These are phyloP conservation scores for Trifolium subterraneum DNA, from an alignment of 306 rosid genomes.

Conservation along the genomic window DNA sequence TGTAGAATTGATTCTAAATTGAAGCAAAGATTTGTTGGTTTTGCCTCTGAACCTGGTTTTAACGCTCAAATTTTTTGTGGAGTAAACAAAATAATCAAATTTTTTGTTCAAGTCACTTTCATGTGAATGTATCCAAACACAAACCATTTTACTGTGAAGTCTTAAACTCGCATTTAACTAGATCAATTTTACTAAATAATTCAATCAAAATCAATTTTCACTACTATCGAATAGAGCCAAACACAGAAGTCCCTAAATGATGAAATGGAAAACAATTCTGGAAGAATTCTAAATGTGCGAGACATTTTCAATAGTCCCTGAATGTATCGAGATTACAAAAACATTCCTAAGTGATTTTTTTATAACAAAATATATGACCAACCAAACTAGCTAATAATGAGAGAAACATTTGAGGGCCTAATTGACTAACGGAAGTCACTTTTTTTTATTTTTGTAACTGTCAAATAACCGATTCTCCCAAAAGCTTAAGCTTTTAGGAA, in stretches of 20 bases:
- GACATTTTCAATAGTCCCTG: background rate
- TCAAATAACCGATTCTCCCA: no score
- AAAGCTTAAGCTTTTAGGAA: no score
- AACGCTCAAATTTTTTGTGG: background rate
- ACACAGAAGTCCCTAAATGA: background rate
- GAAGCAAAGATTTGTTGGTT: background rate
- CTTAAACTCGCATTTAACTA: background rate
- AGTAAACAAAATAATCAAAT: background rate
- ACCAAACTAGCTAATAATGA: background rate
- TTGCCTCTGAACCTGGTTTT: background rate
- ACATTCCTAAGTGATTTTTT: no score
- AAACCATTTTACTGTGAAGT: background rate
- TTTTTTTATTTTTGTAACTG: background rate
- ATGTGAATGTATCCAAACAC: background rate
- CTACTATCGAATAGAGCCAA: background rate
- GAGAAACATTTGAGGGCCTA: background rate
- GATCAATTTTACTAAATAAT: background rate
- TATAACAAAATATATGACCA: background rate
- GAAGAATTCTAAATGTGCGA: constrained; percentile 15
- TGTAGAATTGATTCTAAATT: background rate
- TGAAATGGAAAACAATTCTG: constrained; percentile 4
- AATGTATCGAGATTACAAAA: background rate
- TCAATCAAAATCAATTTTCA: background rate
- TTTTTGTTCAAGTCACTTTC: background rate
- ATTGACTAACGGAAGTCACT: background rate